These are phyloP conservation scores for Paramecium tetraurelia DNA, from an alignment of 73 alveolate genomes.

Conservation along the genomic window DNA sequence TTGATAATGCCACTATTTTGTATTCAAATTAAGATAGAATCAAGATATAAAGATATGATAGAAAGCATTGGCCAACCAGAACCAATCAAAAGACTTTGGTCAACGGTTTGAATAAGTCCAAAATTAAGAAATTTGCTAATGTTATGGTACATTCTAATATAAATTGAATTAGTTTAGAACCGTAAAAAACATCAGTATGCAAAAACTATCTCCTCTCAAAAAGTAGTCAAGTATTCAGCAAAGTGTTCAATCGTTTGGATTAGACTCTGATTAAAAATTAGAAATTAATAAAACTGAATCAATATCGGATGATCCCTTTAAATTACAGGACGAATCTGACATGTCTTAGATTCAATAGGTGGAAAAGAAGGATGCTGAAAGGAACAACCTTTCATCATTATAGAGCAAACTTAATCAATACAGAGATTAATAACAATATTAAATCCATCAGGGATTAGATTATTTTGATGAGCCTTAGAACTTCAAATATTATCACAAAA, in stretches of 20 bases:
- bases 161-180: not conserved
- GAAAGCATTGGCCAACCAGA: constrained; percentile 41
- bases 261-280: not conserved
- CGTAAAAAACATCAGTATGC: not conserved
- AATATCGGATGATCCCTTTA: not conserved
- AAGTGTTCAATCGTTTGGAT: not conserved
- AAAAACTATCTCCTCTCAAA: not conserved
- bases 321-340: not conserved
- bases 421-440: not conserved
- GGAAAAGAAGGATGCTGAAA: not conserved
- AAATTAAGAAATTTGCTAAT: not conserved
- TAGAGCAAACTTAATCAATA: not conserved
- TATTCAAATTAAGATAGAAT: not conserved
- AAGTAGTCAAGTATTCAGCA: not conserved
- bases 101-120: not conserved
- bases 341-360: not conserved
- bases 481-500: not conserved
- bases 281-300: not conserved
- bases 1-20: not conserved
- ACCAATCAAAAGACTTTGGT: not conserved
- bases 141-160: not conserved
- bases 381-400: not conserved
- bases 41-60: not conserved
- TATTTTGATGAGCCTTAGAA: constrained; percentile 12
- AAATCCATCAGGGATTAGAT: not conserved